Percentiles rank a stretch among this genome's conserved stretches.
phyloP scores from a whole-genome alignment of 768 basidiomycete genomes.

The Dentipellis sp. region DNA sequence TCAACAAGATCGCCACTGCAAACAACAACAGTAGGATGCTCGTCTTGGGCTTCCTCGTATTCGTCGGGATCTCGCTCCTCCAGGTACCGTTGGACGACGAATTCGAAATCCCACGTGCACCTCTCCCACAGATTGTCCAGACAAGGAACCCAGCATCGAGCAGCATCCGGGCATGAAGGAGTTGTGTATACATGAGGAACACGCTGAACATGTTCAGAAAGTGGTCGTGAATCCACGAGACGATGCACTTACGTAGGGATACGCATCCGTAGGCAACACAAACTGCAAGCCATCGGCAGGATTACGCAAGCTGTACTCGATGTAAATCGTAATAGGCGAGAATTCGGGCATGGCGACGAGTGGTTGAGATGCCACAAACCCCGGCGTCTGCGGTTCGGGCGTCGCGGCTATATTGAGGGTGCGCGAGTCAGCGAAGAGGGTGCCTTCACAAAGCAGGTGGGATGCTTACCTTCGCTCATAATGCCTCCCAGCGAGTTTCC shows the following conservation, averaged over 20 bases:
- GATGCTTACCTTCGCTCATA: slow-evolving; percentile 48
- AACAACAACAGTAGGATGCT: slow-evolving; percentile 75
- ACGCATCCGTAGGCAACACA: slow-evolving; percentile 69
- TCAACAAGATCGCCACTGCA: slow-evolving; percentile 94
- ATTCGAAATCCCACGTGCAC: slow-evolving; percentile 98
- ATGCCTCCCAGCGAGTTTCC: slow-evolving; percentile 35
- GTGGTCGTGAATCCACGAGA: background rate
- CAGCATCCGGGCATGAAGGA: slow-evolving; percentile 79
- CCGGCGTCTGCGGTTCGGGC: slow-evolving; percentile 74
- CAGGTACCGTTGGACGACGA: slow-evolving; percentile 80
- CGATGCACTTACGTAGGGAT: slow-evolving; percentile 61
- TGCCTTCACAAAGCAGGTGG: background rate
- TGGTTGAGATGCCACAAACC: slow-evolving; percentile 18
- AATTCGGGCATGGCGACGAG: slow-evolving; percentile 46
- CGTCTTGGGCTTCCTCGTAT: slow-evolving; percentile 43
- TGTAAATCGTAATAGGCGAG: slow-evolving; percentile 63
- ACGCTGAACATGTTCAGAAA: slow-evolving; percentile 39
- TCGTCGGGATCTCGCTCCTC: slow-evolving; percentile 47
- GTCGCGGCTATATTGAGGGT: slow-evolving; percentile 41
- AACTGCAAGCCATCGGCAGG: slow-evolving; percentile 84
- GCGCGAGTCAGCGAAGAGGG: slow-evolving; percentile 1
- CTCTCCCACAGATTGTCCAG: slow-evolving; percentile 92
- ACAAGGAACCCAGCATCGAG: slow-evolving; percentile 99
- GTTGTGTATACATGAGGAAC: slow-evolving; percentile 91
- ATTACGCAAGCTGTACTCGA: slow-evolving; percentile 75